Conservation (phyloP, 129 eudicot genomes). For the Tagetes patula region DNA sequence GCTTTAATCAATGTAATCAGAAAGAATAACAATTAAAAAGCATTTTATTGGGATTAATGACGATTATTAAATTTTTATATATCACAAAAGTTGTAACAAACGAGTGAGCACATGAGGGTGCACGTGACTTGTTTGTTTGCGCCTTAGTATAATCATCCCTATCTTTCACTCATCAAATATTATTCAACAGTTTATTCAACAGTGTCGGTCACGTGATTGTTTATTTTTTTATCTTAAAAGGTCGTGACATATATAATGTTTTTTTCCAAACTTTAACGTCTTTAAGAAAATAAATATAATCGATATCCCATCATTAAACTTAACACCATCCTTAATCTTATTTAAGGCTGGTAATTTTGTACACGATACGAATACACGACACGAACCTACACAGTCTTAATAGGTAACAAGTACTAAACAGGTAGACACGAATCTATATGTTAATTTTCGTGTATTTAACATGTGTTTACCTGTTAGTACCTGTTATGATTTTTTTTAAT, state of each 20-base stretch:
- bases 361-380: too few species aligned
- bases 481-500: too few species aligned
- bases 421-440: too few species aligned
- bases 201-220: slow-evolving; percentile 45
- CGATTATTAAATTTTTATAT: background rate
- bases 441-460: too few species aligned
- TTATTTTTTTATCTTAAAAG: slow-evolving; percentile 26
- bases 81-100: slow-evolving; percentile 30
- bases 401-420: too few species aligned
- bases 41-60: slow-evolving; percentile 33
- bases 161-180: slow-evolving; percentile 28
- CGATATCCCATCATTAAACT: too few species aligned
- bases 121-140: slow-evolving; percentile 42
- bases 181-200: slow-evolving; percentile 29
- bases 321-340: too few species aligned
- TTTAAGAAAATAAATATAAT: too few species aligned
- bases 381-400: too few species aligned
- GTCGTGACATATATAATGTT: slow-evolving; percentile 23
- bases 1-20: background rate
- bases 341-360: too few species aligned
- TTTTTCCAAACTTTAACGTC: slow-evolving; percentile 14
- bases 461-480: too few species aligned
- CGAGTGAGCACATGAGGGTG: slow-evolving; percentile 38
- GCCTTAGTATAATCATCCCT: slow-evolving; percentile 37
- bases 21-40: slow-evolving; percentile 19